Percentiles rank a stretch among this genome's conserved stretches.
phyloP scores from a whole-genome alignment of 495 filamentous ascomycete genomes.

The Glarea lozoyensis region DNA sequence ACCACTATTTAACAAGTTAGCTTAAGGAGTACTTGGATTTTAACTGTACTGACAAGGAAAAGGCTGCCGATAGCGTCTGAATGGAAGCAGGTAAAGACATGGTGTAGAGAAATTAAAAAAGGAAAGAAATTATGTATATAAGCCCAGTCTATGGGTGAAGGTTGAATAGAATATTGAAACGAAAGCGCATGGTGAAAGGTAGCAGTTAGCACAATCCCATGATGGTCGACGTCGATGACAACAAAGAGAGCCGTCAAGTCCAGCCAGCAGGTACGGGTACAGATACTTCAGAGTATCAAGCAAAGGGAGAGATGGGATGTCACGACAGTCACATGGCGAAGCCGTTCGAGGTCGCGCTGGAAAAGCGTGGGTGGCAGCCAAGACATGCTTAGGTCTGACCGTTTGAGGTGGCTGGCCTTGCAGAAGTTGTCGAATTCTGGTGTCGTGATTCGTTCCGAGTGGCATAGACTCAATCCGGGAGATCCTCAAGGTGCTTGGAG shows the following conservation, averaged over 20 bases:
- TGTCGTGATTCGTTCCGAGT: background rate
- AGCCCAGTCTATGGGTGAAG: slow-evolving; percentile 44
- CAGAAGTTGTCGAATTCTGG: too few relatives aligned
- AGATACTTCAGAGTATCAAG: too few relatives aligned
- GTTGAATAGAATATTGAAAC: slow-evolving; percentile 25
- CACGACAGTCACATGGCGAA: background rate
- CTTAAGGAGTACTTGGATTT: background rate
- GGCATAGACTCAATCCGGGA: slow-evolving; percentile 13
- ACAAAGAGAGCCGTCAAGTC: slow-evolving; percentile 15
- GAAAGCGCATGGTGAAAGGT: slow-evolving; percentile 20
- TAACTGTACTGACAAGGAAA: slow-evolving; percentile 38
- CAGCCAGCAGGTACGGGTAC: slow-evolving; percentile 19
- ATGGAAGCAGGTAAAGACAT: slow-evolving; percentile 32
- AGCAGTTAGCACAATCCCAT: slow-evolving; percentile 24
- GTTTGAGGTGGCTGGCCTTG: too few relatives aligned
- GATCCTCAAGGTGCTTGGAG: slow-evolving; percentile 3
- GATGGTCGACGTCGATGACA: slow-evolving; percentile 22
- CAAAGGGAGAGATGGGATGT: slow-evolving; percentile 9
- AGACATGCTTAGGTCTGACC: too few relatives aligned
- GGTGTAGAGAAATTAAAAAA: slow-evolving; percentile 22
- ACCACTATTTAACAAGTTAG: slow-evolving; percentile 29
- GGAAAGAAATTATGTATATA: slow-evolving; percentile 26
- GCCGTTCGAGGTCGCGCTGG: background rate
- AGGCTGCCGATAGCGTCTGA: slow-evolving; percentile 42
- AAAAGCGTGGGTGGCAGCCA: too few relatives aligned